Base-by-base conservation (phyloP, 139 green algal species). In the Chlamydomonas sp. region DNA sequence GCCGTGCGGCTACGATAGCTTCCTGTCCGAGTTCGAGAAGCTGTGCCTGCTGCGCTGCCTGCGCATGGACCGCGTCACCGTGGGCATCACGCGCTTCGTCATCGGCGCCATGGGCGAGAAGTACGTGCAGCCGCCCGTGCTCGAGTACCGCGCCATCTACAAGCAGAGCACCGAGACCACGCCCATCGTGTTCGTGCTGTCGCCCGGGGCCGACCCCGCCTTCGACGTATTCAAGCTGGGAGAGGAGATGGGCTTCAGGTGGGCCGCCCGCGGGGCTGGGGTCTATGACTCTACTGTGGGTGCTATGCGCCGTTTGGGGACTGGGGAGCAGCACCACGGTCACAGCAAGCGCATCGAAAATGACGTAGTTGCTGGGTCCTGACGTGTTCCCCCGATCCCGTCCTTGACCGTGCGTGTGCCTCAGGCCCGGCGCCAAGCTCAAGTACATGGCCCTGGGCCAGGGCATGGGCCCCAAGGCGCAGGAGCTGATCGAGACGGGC, bases 381-480 rank as follows among this genome's bases (percentile, higher is more conserved):
- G 31, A 49, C 31, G 31, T 49, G 31, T 49, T 49, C 31, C 31
- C 31, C 31, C 31, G 31, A 49, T 49, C 91, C 95, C 79, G 81
- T 91, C 61, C 90, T 93, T 87, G 92, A 90, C 0, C 94, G 15
- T 93, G 85, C 92, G 91, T 59, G 57, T 20, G 4, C 63, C 63
- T 3, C 64, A 77, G 77, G 62, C 92, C 93, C 57, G 95, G 95
- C 4, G 92, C 92, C 86, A 97, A 97, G 93, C 92, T 98, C 84
- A 97, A 98, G 93, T 97, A 97, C 93, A 97, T 98, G 95, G 95
- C 96, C 0, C 95, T 98, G 80, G 96, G 96, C 6, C 96, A 98
- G 90, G 96, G 96, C 89, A 98, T 98, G 95, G 95, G 95, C 2
- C 95, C 95, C 79, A 96, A 96, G 90, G 96, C 96, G 15, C 84